A percentile compares a stretch with the other conserved stretches of the same genome.
Evolutionary conservation across 179 eudicot species (phyloP).

Genomic region (Silene vulgaris): DNA sequence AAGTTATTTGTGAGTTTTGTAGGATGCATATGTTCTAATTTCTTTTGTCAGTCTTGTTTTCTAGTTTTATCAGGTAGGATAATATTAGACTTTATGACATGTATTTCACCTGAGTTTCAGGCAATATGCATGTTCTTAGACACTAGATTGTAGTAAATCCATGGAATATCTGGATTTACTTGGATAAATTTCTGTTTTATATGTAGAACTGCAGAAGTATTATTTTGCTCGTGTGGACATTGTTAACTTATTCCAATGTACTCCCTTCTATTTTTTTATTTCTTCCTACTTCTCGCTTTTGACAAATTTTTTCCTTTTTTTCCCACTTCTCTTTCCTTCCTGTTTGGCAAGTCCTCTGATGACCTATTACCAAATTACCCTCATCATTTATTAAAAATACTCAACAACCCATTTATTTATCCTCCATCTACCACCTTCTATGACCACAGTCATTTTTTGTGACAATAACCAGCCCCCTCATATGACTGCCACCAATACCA

Average conservation of each 20-base stretch:
- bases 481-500: too few relatives aligned
- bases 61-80: neutral
- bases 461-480: too few relatives aligned
- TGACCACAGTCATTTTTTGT: too few relatives aligned
- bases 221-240: neutral
- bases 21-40: neutral
- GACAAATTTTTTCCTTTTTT: neutral
- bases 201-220: neutral
- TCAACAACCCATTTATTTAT: too few relatives aligned
- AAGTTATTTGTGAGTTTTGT: neutral
- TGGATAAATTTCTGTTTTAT: too few relatives aligned
- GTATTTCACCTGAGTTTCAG: neutral
- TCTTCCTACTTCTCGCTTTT: neutral
- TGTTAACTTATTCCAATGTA: neutral
- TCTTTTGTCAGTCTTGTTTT: constrained; percentile 8
- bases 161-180: neutral
- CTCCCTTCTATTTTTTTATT: neutral
- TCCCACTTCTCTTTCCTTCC: neutral
- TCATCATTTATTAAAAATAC: too few relatives aligned
- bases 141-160: neutral
- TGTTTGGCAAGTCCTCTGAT: too few relatives aligned
- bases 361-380: too few relatives aligned
- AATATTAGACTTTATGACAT: neutral
- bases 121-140: too few relatives aligned
- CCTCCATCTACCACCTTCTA: too few relatives aligned